phyloP scores from a whole-genome alignment of 75 land plant genomes.

The Adiantum capillusveneris region DNA sequence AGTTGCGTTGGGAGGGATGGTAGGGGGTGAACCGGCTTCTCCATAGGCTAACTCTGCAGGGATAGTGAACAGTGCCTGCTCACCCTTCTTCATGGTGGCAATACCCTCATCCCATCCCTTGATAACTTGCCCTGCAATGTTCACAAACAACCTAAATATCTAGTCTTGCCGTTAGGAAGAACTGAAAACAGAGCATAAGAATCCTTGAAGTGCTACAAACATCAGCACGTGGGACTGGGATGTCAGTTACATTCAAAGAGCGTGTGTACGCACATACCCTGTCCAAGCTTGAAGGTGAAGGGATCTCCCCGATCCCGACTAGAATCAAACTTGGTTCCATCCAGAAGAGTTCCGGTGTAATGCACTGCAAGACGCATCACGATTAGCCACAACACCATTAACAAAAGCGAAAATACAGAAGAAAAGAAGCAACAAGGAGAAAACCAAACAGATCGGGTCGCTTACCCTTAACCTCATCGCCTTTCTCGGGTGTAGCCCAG shows the following conservation, averaged over 20 bases:
- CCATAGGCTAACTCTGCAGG: conserved; percentile 71
- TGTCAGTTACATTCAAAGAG: too few relatives aligned
- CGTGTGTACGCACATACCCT: too few relatives aligned
- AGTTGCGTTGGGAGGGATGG: conserved; percentile 70
- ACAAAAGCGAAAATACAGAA: not conserved
- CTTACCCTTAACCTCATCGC: conserved; percentile 54
- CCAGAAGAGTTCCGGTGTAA: conserved; percentile 60
- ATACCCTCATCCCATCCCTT: conserved; percentile 76
- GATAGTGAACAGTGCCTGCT: conserved; percentile 63
- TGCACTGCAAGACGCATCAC: conserved; percentile 74
- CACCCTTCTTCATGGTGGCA: conserved; percentile 77
- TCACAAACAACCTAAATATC: not conserved
- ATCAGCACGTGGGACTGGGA: too few relatives aligned
- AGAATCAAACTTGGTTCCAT: conserved; percentile 69
- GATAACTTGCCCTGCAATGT: conserved; percentile 48
- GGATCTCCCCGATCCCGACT: conserved; percentile 54
- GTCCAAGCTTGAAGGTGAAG: conserved; percentile 53
- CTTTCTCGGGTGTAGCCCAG: conserved; percentile 41
- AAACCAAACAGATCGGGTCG: not conserved
- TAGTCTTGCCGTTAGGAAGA: not conserved
- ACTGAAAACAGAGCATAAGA: not conserved
- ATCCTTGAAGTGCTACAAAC: too few relatives aligned
- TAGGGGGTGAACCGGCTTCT: conserved; percentile 47
- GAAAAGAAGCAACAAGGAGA: not conserved
- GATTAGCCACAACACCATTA: not conserved